A percentile compares a stretch with the other conserved stretches of the same genome.
These are phyloP conservation scores for Aechmea fasciata DNA, from an alignment of 176 grass and related monocot species.

Conservation along the genomic window DNA sequence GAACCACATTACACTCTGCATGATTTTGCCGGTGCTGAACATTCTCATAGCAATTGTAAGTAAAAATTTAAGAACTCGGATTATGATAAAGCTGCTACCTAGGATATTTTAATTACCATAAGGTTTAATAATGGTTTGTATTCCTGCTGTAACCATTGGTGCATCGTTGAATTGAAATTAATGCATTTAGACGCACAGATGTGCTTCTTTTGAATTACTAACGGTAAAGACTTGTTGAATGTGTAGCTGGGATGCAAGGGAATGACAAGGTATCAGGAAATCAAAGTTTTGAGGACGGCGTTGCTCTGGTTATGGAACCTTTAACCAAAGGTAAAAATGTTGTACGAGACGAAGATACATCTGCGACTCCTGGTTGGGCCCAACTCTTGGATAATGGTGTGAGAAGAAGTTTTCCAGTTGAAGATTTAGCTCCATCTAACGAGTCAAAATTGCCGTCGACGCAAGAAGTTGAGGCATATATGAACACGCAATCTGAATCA, in stretches of 20 bases:
- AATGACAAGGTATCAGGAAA: background rate
- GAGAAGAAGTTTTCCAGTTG: slow-evolving; percentile 8
- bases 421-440: slow-evolving; percentile 20
- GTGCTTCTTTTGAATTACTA: background rate
- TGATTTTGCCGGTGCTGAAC: slow-evolving; percentile 22
- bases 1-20: slow-evolving; percentile 26
- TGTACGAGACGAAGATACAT: background rate
- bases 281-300: background rate
- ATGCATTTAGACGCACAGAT: background rate
- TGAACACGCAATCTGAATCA: slow-evolving; percentile 6
- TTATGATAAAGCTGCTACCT: background rate
- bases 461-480: background rate
- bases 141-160: background rate
- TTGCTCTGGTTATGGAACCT: background rate
- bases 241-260: slow-evolving; percentile 1
- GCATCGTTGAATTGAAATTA: background rate
- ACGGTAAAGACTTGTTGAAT: background rate
- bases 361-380: slow-evolving; percentile 8
- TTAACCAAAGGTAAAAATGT: background rate
- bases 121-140: background rate
- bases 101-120: background rate
- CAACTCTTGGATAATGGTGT: slow-evolving; percentile 4
- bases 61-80: background rate
- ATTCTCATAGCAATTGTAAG: slow-evolving; percentile 30
- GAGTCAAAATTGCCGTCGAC: background rate